A percentile compares a stretch with the other conserved stretches of the same genome.
phyloP scores from a whole-genome alignment of 75 land plant genomes.

The Azolla pinnata region DNA sequence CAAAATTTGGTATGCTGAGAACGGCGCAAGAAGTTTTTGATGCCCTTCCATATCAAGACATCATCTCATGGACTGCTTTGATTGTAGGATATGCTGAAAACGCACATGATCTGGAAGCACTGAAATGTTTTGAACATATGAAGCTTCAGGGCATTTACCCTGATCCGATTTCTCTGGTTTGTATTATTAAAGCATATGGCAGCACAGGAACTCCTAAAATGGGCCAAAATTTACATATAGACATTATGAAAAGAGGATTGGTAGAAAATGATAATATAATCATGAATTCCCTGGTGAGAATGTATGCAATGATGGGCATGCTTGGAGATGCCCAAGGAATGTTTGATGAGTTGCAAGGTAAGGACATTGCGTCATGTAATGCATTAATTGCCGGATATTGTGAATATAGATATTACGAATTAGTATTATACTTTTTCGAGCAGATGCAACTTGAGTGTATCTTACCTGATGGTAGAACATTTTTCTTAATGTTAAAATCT shows the following conservation, averaged over 20 bases:
- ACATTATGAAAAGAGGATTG: neutral
- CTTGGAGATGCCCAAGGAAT: too few relatives aligned
- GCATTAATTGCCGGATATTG: too few relatives aligned
- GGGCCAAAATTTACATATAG: neutral
- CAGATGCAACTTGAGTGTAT: too few relatives aligned
- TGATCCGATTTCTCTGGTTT: neutral
- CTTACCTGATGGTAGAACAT: too few relatives aligned
- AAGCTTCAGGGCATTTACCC: neutral
- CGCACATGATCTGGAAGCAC: too few relatives aligned
- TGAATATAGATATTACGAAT: too few relatives aligned
- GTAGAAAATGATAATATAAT: neutral
- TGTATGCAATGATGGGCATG: too few relatives aligned
- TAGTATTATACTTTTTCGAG: too few relatives aligned
- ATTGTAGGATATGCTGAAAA: neutral
- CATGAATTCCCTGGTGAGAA: too few relatives aligned
- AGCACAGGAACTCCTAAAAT: neutral
- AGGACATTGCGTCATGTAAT: too few relatives aligned
- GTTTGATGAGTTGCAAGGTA: too few relatives aligned
- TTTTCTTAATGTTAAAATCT: too few relatives aligned
- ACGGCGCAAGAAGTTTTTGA: conserved; percentile 7
- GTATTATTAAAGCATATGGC: neutral
- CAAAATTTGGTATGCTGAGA: conserved; percentile 8
- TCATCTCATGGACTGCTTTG: conserved; percentile 11
- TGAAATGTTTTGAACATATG: neutral
- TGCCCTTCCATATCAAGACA: neutral